Evolutionary conservation across 2,329 filamentous ascomycete genomes (phyloP).

Genomic region (Verticillium nonalfalfae): DNA sequence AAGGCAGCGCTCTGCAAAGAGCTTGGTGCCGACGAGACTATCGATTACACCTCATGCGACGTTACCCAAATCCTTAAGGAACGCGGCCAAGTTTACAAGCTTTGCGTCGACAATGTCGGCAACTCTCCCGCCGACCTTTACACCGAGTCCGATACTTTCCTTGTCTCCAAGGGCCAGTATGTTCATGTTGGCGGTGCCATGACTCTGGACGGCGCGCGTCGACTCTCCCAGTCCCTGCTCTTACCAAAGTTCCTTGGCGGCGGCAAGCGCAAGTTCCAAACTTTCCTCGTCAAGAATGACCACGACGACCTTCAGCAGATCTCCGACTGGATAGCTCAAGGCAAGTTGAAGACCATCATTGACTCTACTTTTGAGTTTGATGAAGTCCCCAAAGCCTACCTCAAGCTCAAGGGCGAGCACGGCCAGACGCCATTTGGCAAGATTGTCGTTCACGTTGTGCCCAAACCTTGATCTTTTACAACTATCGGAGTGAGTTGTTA

Average conservation of each 20-base stretch:
- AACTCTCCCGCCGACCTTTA: conserved; percentile 43
- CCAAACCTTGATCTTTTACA: conserved; percentile 3
- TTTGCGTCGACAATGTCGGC: conserved; percentile 57
- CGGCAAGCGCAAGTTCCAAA: conserved; percentile 32
- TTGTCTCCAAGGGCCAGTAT: conserved; percentile 40
- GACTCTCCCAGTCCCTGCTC: conserved; percentile 16
- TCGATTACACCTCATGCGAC: conserved; percentile 52
- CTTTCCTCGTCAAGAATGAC: conserved; percentile 31
- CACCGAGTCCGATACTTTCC: conserved; percentile 40
- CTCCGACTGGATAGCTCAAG: conserved; percentile 48
- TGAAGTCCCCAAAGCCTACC: conserved; percentile 49
- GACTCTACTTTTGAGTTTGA: conserved; percentile 51
- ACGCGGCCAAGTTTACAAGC: conserved; percentile 39
- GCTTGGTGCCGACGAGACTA: conserved; percentile 58
- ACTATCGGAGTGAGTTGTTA: too few species aligned
- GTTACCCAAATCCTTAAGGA: conserved; percentile 38
- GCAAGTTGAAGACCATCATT: conserved; percentile 49
- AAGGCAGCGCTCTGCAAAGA: conserved; percentile 52
- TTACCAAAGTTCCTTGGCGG: conserved; percentile 30
- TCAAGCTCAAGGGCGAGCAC: conserved; percentile 51
- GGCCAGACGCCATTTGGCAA: conserved; percentile 43
- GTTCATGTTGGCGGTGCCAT: conserved; percentile 40
- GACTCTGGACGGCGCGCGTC: conserved; percentile 16
- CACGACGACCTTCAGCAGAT: conserved; percentile 42
- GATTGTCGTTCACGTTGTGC: conserved; percentile 36